Evolutionary conservation across 768 basidiomycete genomes (phyloP).

Genomic region (Strobilomyces echinocephalus): DNA sequence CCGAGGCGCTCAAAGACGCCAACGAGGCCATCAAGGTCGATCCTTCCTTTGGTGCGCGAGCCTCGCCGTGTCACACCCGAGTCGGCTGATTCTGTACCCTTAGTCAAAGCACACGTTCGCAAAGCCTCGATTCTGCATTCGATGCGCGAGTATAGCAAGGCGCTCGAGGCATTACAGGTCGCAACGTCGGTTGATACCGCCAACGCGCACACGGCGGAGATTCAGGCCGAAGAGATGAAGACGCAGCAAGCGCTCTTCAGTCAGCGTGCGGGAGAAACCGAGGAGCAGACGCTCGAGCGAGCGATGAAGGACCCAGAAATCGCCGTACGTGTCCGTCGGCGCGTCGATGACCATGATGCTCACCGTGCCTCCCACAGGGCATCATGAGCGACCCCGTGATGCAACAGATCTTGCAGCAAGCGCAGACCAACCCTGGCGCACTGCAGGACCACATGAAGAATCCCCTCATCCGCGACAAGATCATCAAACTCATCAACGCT

Average conservation of each 20-base stretch:
- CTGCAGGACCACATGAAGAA: constrained; percentile 97
- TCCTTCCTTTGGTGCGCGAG: constrained; percentile 65
- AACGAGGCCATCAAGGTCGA: constrained; percentile 92
- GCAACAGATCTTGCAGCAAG: constrained; percentile 93
- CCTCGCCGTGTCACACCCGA: background rate
- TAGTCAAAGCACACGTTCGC: constrained; percentile 91
- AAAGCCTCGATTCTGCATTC: constrained; percentile 79
- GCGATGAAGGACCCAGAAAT: constrained; percentile 98
- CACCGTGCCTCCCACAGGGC: constrained; percentile 37
- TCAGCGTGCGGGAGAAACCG: constrained; percentile 78
- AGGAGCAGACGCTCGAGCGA: constrained; percentile 87
- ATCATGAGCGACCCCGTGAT: constrained; percentile 91
- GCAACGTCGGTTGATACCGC: constrained; percentile 78
- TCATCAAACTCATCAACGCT: constrained; percentile 85
- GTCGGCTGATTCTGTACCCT: background rate
- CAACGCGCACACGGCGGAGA: constrained; percentile 78
- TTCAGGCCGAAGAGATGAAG: constrained; percentile 76
- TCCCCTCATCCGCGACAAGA: constrained; percentile 71
- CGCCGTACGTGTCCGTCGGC: constrained; percentile 50
- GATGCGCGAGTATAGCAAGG: constrained; percentile 90
- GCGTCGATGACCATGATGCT: background rate
- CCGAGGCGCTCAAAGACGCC: constrained; percentile 95
- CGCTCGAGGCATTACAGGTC: constrained; percentile 75
- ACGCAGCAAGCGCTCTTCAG: constrained; percentile 71
- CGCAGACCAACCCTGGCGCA: constrained; percentile 82